phyloP scores from a whole-genome alignment of 2,329 filamentous ascomycete species.

The Sporothrix schenckii region DNA sequence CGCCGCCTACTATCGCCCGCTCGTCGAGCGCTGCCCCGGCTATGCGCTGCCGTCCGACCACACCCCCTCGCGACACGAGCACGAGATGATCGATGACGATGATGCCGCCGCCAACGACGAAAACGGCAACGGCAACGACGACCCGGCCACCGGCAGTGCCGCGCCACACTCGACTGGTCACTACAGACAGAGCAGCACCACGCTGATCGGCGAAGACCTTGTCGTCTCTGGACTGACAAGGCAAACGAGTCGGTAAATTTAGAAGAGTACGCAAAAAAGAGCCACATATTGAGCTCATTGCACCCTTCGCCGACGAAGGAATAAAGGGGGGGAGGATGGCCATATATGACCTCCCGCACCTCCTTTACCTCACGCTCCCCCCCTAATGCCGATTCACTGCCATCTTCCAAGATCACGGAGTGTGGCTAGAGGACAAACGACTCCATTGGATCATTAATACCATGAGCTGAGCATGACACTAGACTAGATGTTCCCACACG shows the following conservation, averaged over 20 bases:
- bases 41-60: conserved; percentile 55
- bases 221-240: conserved; percentile 30
- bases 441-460: not conserved
- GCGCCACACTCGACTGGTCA: not conserved
- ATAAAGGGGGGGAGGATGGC: not conserved
- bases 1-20: conserved; percentile 86
- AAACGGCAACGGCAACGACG: conserved; percentile 40
- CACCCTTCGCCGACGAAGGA: too few relatives aligned
- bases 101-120: conserved; percentile 40
- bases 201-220: conserved; percentile 32
- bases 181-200: conserved; percentile 33
- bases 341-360: not conserved
- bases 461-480: not conserved
- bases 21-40: conserved; percentile 69
- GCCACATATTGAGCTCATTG: not conserved
- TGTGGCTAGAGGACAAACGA: not conserved
- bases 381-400: not conserved
- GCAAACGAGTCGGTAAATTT: not conserved
- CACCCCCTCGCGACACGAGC: conserved; percentile 35
- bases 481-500: not conserved
- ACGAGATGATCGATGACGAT: conserved; percentile 41
- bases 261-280: not conserved
- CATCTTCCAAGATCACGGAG: not conserved
- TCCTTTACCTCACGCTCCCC: not conserved
- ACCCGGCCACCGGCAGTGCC: conserved; percentile 13